Evolutionary conservation across 2,329 filamentous ascomycete species (phyloP).

Genomic region (Rugonectria rugulosa): DNA sequence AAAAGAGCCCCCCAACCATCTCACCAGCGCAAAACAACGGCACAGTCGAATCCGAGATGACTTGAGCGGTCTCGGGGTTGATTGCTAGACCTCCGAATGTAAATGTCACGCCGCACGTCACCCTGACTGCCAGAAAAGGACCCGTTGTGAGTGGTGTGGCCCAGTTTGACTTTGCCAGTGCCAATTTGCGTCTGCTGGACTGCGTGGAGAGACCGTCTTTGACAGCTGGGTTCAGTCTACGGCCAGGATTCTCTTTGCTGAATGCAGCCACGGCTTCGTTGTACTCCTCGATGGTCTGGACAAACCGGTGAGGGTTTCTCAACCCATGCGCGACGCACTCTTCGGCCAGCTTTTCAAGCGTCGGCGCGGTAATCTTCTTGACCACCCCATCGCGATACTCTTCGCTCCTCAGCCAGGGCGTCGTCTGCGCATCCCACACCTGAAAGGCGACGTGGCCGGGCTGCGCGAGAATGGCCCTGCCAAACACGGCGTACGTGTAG

Average conservation of each 20-base stretch:
- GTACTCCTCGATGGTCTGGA: slow-evolving; percentile 61
- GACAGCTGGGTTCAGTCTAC: slow-evolving; percentile 64
- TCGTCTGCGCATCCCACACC: slow-evolving; percentile 65
- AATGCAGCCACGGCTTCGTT: slow-evolving; percentile 63
- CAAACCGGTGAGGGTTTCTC: slow-evolving; percentile 52
- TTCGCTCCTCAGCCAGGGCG: slow-evolving; percentile 63
- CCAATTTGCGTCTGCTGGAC: slow-evolving; percentile 51
- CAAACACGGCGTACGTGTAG: slow-evolving; percentile 73
- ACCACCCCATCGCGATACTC: slow-evolving; percentile 69
- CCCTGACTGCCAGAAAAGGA: slow-evolving; percentile 70
- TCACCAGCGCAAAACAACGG: slow-evolving; percentile 69
- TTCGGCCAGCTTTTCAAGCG: slow-evolving; percentile 63
- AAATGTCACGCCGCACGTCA: slow-evolving; percentile 72
- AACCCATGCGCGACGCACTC: slow-evolving; percentile 57
- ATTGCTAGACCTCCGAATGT: slow-evolving; percentile 71
- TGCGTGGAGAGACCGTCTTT: slow-evolving; percentile 70
- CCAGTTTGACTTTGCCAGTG: slow-evolving; percentile 71
- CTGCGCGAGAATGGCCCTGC: slow-evolving; percentile 66
- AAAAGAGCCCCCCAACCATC: slow-evolving; percentile 72
- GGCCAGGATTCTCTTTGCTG: slow-evolving; percentile 51
- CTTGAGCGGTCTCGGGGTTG: slow-evolving; percentile 60
- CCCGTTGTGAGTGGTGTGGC: slow-evolving; percentile 63
- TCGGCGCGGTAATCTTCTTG: slow-evolving; percentile 56
- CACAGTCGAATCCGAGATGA: slow-evolving; percentile 56
- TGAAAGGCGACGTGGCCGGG: slow-evolving; percentile 68